These are phyloP conservation scores for Drechslera avenae DNA, from an alignment of 2,329 filamentous ascomycete genomes.

Conservation along the genomic window DNA sequence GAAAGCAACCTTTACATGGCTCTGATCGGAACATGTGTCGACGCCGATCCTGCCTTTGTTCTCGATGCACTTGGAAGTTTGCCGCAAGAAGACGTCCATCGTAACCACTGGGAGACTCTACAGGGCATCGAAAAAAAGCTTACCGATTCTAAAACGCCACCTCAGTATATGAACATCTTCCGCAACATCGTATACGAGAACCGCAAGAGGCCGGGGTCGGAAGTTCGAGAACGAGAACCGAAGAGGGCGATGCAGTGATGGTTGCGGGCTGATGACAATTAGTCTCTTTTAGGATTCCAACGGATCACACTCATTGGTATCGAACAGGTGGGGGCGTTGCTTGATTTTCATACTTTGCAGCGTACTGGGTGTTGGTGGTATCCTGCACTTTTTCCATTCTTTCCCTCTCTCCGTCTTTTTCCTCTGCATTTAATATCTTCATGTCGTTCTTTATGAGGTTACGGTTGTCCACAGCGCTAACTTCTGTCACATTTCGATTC, in stretches of 20 bases:
- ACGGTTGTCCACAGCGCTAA: constrained; percentile 1
- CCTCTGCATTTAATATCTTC: constrained; percentile 3
- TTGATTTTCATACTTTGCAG: constrained; percentile 6
- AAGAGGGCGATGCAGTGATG: constrained; percentile 38
- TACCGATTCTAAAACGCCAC: constrained; percentile 28
- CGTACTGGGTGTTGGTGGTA: constrained; percentile 22
- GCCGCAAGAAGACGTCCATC: constrained; percentile 39
- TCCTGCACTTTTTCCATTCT: constrained; percentile 24
- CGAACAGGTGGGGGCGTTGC: constrained; percentile 1
- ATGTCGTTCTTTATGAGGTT: constrained; percentile 5
- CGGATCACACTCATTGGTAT: neutral
- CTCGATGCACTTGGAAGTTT: constrained; percentile 35
- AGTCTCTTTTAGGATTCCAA: neutral
- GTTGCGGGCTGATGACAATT: neutral
- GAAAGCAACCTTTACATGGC: constrained; percentile 42
- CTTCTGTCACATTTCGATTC: neutral
- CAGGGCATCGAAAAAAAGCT: constrained; percentile 36
- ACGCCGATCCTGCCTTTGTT: constrained; percentile 31
- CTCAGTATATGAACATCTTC: constrained; percentile 33
- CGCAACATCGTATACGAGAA: constrained; percentile 35
- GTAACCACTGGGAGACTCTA: constrained; percentile 38
- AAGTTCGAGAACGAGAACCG: constrained; percentile 33
- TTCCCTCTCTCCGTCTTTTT: constrained; percentile 11
- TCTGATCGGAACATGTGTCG: constrained; percentile 32
- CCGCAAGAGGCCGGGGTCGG: constrained; percentile 42